These are phyloP conservation scores for Chaetothyriales sp. DNA, from an alignment of 2,329 filamentous ascomycete species.

Conservation along the genomic window DNA sequence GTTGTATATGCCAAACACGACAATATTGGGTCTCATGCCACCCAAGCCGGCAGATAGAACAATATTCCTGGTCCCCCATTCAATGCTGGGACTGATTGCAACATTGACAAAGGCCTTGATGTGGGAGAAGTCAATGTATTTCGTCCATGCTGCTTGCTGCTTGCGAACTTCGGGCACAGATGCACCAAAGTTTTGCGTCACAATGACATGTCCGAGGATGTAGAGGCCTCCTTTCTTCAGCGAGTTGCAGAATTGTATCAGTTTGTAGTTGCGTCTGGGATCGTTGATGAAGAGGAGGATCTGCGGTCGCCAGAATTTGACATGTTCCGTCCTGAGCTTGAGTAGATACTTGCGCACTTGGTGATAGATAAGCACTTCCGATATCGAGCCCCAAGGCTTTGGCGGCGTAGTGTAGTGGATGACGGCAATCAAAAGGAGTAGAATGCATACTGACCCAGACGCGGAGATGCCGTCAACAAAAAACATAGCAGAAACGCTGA, in stretches of 20 bases:
- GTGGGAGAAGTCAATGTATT: conserved; percentile 71
- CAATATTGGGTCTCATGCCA: conserved; percentile 81
- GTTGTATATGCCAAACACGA: conserved; percentile 67
- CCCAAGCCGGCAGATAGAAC: conserved; percentile 70
- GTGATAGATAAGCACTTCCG: conserved; percentile 75
- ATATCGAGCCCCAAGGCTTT: conserved; percentile 71
- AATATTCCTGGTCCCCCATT: conserved; percentile 74
- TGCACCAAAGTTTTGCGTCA: conserved; percentile 65
- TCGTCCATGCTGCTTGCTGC: conserved; percentile 71
- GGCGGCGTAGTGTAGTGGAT: conserved; percentile 78
- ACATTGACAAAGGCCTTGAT: conserved; percentile 87
- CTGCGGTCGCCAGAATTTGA: conserved; percentile 87
- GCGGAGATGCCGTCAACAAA: conserved; percentile 78
- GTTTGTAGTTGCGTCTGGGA: conserved; percentile 63
- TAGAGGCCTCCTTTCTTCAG: conserved; percentile 79
- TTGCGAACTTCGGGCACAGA: conserved; percentile 69
- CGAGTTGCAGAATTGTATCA: conserved; percentile 85
- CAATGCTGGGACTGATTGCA: conserved; percentile 65
- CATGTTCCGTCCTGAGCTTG: conserved; percentile 71
- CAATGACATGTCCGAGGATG: conserved; percentile 75
- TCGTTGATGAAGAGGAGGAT: conserved; percentile 75
- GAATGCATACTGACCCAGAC: conserved; percentile 55
- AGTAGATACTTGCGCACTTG: conserved; percentile 80
- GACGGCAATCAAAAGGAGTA: conserved; percentile 65
- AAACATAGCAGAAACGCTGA: conserved; percentile 73